Conservation (phyloP, 257 asterid genomes). For the Solanum bulbocastanum region DNA sequence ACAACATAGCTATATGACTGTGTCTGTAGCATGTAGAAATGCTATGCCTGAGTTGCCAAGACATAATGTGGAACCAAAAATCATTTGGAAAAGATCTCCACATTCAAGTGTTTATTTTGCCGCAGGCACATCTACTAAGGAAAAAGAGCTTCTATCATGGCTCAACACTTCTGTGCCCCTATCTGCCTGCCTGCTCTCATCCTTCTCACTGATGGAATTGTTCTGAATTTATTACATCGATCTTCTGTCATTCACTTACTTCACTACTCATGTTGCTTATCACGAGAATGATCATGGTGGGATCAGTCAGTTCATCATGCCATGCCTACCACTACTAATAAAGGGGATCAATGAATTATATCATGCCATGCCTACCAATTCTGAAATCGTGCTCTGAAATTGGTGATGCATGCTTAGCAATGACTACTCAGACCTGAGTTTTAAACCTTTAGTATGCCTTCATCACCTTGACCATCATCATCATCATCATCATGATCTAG, state of each 20-base stretch:
- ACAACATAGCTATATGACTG: background rate
- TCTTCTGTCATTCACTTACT: constrained; percentile 35
- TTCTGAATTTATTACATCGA: constrained; percentile 51
- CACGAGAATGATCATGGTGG: constrained; percentile 53
- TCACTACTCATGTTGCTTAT: constrained; percentile 50
- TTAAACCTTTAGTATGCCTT: constrained; percentile 44
- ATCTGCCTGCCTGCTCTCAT: constrained; percentile 59
- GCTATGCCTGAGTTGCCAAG: background rate
- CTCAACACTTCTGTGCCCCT: constrained; percentile 46
- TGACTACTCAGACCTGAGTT: constrained; percentile 49
- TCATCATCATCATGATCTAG: constrained; percentile 36
- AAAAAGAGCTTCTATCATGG: constrained; percentile 64
- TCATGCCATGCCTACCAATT: constrained; percentile 69
- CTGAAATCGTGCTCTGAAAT: constrained; percentile 62
- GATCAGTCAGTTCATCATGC: constrained; percentile 57
- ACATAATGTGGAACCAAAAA: background rate
- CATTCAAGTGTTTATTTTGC: constrained; percentile 76
- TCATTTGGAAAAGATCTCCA: constrained; percentile 20
- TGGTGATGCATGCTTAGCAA: constrained; percentile 85
- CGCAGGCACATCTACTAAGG: constrained; percentile 75
- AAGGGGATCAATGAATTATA: constrained; percentile 62
- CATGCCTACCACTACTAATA: constrained; percentile 50
- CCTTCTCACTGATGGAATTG: constrained; percentile 43
- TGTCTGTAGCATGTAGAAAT: background rate
- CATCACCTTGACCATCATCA: constrained; percentile 8